Base-by-base conservation (phyloP, 1,139 yeast species). In the Suhomyces bolitotheri region DNA sequence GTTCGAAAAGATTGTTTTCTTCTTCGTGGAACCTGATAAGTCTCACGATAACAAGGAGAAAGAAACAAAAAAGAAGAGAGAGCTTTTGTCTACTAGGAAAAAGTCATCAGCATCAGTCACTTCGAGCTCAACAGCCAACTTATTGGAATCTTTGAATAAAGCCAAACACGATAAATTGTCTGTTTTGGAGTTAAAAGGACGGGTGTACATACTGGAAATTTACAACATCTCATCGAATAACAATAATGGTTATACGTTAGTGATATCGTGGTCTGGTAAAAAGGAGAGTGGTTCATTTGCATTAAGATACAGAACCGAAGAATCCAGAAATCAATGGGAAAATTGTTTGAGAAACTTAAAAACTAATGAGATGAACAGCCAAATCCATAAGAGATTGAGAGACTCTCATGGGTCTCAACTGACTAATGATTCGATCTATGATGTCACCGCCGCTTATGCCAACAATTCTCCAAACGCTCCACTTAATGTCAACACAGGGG, bases 1-100 rank as follows among this genome's bases (percentile, higher is more conserved):
- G 24, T 92, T 92, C 59, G 97, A 92, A 56, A 80, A 78, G 49
- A 88, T 90, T 38, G 81, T 92, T 12, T 79, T 90, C 44, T 82
- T 94, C 56, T 88, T 89, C 58, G 76, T 76, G 33, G 80, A 76
- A 51, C 60, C 61, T 16, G 59, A 53, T 16, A 51, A 60, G 43
- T 30, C 37, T 5, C 29, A 26, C 7, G 49, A 54, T 42, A 28
- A 34, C 22, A 49, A 51, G 31, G 58, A 53, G 16, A 60, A 58
- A 37, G 61, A 51, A 19, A 58, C 54, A 33, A 53, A 54, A 13
- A 64, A 62, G 41, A 59, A 55, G 46, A 48, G 70, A 26, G 70
- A 64, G 35, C 36, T 65, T n/a, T 51, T 68, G 31, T 56, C 68
- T 4, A 57, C 67, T 17, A 56, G 78, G 37, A 74, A 73, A 49